Percentiles rank a stretch among this genome's conserved stretches.
Conservation (phyloP, 2,329 filamentous ascomycete species). For the Diplodia sapinea region DNA sequence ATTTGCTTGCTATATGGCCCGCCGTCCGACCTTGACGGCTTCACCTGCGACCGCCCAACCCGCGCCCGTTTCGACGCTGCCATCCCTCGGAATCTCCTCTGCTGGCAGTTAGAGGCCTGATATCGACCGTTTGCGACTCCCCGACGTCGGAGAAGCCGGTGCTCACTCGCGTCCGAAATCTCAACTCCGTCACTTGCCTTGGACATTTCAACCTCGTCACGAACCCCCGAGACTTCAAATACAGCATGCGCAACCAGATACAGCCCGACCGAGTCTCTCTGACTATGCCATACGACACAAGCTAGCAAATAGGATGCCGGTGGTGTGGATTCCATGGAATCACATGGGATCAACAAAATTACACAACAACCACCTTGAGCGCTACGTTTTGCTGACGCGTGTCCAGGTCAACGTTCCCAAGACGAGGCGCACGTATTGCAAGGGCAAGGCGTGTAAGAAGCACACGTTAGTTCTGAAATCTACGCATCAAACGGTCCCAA, state of each 20-base stretch:
- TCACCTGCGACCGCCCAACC: conserved; percentile 1
- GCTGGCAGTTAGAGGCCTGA: neutral
- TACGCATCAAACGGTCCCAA: conserved; percentile 42
- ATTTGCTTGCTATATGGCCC: conserved; percentile 7
- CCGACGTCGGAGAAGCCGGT: neutral
- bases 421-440: conserved; percentile 97
- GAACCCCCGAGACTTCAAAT: neutral
- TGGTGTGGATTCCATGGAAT: neutral
- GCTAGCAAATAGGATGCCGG: neutral
- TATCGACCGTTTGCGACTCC: neutral
- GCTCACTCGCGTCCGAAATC: neutral
- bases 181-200: neutral
- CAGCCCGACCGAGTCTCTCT: neutral
- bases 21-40: conserved; percentile 5
- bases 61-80: neutral
- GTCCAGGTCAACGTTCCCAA: conserved; percentile 94
- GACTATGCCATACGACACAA: neutral
- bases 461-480: conserved; percentile 38
- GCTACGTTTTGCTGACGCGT: conserved; percentile 9
- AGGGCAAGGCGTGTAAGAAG: conserved; percentile 86
- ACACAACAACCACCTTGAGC: too few relatives aligned
- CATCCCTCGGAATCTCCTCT: neutral
- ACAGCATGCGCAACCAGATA: neutral
- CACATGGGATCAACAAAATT: neutral
- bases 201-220: neutral